phyloP scores from a whole-genome alignment of 2,329 filamentous ascomycete species.

The Stenocarpella maydis region DNA sequence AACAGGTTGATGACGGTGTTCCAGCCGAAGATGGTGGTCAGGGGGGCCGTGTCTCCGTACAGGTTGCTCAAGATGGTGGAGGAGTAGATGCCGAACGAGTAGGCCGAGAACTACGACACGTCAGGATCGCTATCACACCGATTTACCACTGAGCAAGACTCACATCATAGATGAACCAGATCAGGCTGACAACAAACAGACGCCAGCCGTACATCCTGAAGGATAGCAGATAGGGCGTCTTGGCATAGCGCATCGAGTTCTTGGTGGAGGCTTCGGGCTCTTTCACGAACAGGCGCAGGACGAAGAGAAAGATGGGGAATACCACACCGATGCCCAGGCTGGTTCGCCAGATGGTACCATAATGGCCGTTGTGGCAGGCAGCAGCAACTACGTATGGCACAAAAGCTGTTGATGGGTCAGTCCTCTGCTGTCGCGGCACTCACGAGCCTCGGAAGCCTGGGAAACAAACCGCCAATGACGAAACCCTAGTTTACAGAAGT shows the following conservation, averaged over 20 bases:
- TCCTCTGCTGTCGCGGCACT: not conserved
- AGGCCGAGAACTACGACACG: constrained; percentile 71
- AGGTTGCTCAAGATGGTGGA: constrained; percentile 75
- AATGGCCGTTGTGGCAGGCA: constrained; percentile 66
- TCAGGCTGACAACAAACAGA: constrained; percentile 72
- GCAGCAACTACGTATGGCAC: constrained; percentile 57
- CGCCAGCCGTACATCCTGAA: constrained; percentile 77
- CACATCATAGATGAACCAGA: constrained; percentile 70
- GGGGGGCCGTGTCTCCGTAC: constrained; percentile 62
- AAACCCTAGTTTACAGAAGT: constrained; percentile 69
- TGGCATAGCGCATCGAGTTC: constrained; percentile 71
- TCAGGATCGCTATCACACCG: not conserved
- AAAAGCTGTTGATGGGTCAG: constrained; percentile 14
- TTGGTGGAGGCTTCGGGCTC: constrained; percentile 81
- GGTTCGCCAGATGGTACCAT: constrained; percentile 82
- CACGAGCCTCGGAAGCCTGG: constrained; percentile 53
- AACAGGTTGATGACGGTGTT: constrained; percentile 89
- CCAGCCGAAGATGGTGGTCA: constrained; percentile 85
- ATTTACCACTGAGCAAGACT: not conserved
- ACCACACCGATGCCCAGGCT: constrained; percentile 80
- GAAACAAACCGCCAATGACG: constrained; percentile 67
- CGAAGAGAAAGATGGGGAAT: constrained; percentile 77
- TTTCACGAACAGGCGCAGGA: constrained; percentile 75
- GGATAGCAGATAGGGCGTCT: constrained; percentile 64
- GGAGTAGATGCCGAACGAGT: constrained; percentile 87